Percentiles rank a stretch among this genome's conserved stretches.
phyloP scores from a whole-genome alignment of 192 early-diverging fungal species.

The Paraglomus brasilianum region DNA sequence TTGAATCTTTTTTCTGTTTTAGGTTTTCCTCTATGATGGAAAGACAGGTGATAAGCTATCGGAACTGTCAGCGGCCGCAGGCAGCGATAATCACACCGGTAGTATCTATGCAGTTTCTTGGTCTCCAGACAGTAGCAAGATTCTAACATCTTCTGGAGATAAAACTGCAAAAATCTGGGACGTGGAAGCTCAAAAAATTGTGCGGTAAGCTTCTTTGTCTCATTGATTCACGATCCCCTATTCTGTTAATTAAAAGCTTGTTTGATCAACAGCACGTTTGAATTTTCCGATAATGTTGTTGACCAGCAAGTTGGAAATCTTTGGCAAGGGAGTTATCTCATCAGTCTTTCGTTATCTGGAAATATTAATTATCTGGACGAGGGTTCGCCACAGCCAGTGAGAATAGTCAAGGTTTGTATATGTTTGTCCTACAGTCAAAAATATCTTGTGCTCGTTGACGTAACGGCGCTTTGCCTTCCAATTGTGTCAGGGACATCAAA shows the following conservation, averaged over 20 bases:
- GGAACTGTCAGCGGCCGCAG: slow-evolving; percentile 40
- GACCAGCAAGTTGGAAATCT: slow-evolving; percentile 93
- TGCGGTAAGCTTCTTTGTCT: slow-evolving; percentile 43
- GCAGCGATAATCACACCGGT: slow-evolving; percentile 68
- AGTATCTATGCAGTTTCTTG: slow-evolving; percentile 84
- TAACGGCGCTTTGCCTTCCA: background rate
- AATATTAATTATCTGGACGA: slow-evolving; percentile 83
- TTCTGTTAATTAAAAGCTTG: too few relatives aligned
- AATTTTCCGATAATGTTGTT: slow-evolving; percentile 50
- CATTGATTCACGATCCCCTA: background rate
- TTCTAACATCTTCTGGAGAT: slow-evolving; percentile 86
- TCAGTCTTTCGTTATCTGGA: slow-evolving; percentile 83
- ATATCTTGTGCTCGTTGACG: slow-evolving; percentile 22
- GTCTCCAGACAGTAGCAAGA: slow-evolving; percentile 73
- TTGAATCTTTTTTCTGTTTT: background rate
- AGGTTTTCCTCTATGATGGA: slow-evolving; percentile 91
- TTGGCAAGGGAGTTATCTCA: slow-evolving; percentile 74
- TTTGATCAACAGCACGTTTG: slow-evolving; percentile 47
- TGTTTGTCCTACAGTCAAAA: background rate
- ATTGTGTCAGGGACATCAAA: slow-evolving; percentile 69
- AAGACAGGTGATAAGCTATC: slow-evolving; percentile 79
- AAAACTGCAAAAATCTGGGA: slow-evolving; percentile 92
- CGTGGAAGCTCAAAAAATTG: slow-evolving; percentile 64
- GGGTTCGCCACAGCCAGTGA: slow-evolving; percentile 48
- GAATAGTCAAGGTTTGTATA: slow-evolving; percentile 49